Evolutionary conservation across 1,284 basidiomycete genomes (phyloP), one percentile per base, ranked within the genome.

Genomic region (Coniferiporia weirii): DNA sequence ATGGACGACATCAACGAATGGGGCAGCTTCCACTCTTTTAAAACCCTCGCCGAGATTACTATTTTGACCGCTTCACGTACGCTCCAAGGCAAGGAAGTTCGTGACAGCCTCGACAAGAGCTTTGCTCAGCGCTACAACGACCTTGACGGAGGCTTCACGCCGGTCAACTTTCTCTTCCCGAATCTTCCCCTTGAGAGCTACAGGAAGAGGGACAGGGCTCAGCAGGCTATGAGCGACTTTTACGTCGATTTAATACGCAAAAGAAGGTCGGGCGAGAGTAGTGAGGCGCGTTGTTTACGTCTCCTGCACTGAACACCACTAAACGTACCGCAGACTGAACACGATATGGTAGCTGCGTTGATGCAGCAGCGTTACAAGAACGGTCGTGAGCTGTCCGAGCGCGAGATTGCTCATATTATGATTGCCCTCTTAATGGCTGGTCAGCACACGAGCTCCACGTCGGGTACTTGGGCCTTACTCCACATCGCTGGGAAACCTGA

Each of bases 391-490:
- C 81, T 99, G 36, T 82, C 80, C 53, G 93, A 98, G 69, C 87
- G 91, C 64, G 95, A 98, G 72, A 90, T 99, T 63, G 94, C 97
- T 0, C 96, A 98, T 70, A 95, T 98, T 70, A 88, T 99, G 89
- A 95, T 95, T 66, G 93, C 93, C 19, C 80, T 95, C 50, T 84
- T 96, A 64, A 95, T 96, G 94, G 96, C 96, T 44, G 97, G 97
- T 27, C 97, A 99, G 75, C 97, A 99, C 76, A 99, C 97, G 0
- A 93, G 89, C 66, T 95, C 94, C 17, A 91, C 96, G 0, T 92
- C 93, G 9, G 85, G 86, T 22, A 87, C 93, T 4, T 99, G 97
- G 97, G 74, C 89, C n/a, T 78, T 99, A 44, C 82, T 98, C 52
- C 93, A 97, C 67, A 74, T 99, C 19, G 96, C 94, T n/a, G 76